These are phyloP conservation scores for Plantago ovata DNA, from an alignment of 257 asterid genomes.

Conservation along the genomic window DNA sequence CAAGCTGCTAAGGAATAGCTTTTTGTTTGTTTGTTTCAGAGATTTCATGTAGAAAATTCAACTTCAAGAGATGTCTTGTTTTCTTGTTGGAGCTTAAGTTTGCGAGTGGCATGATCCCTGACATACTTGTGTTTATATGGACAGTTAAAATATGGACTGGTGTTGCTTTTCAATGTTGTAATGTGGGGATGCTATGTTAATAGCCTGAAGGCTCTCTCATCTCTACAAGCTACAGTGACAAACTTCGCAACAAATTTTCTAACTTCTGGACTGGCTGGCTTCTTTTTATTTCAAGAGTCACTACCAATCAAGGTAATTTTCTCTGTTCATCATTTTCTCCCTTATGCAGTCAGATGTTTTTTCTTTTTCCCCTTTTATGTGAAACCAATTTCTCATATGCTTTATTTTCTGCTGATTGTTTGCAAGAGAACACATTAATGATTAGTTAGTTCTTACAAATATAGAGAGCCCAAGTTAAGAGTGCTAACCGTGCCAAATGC, in stretches of 20 bases:
- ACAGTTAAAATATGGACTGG: constrained; percentile 71
- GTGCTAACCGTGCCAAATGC: too few relatives aligned
- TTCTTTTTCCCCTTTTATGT: not conserved
- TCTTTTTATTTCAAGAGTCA: constrained; percentile 65
- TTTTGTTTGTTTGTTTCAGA: not conserved
- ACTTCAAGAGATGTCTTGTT: not conserved
- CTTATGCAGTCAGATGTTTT: not conserved
- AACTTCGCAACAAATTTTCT: constrained; percentile 86
- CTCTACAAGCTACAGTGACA: constrained; percentile 88
- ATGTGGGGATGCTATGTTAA: constrained; percentile 98
- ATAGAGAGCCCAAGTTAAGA: too few relatives aligned
- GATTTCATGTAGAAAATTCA: not conserved
- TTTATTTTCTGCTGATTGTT: too few relatives aligned
- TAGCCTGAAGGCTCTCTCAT: constrained; percentile 85
- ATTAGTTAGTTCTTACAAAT: too few relatives aligned
- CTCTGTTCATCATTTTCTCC: not conserved
- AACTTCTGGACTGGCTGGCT: constrained; percentile 82
- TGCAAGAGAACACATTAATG: too few relatives aligned
- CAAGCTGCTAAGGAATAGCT: not conserved
- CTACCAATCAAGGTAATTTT: constrained; percentile 55
- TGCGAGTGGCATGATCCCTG: constrained; percentile 6
- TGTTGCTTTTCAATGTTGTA: constrained; percentile 55
- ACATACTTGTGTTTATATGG: constrained; percentile 18
- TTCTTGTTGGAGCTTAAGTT: constrained; percentile 4
- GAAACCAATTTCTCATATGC: too few relatives aligned